phyloP scores from a whole-genome alignment of 495 filamentous ascomycete species.

The Poronia punctata region DNA sequence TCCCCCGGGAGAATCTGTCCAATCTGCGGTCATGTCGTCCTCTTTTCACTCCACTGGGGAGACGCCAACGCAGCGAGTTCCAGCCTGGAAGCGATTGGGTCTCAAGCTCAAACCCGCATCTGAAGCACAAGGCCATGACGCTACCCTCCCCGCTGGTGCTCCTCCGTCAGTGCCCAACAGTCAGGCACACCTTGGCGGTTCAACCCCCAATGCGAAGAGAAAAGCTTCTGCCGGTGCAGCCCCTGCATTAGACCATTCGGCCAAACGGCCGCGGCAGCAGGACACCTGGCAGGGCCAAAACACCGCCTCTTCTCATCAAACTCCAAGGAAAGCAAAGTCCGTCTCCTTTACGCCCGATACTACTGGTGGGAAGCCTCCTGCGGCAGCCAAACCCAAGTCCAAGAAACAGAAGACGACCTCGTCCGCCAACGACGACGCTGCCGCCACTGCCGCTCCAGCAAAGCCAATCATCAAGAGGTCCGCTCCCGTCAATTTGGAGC shows the following conservation, averaged over 20 bases:
- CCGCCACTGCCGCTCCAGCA: conserved; percentile 14
- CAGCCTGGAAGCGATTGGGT: conserved; percentile 72
- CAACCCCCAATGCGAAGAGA: conserved; percentile 21
- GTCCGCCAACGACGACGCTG: conserved; percentile 28
- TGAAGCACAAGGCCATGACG: conserved; percentile 28
- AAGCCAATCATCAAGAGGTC: conserved; percentile 27
- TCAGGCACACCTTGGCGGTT: conserved; percentile 16
- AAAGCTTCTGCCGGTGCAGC: conserved; percentile 24
- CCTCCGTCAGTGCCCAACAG: conserved; percentile 22
- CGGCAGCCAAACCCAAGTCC: conserved; percentile 20
- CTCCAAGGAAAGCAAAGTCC: conserved; percentile 50
- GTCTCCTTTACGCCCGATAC: conserved; percentile 71
- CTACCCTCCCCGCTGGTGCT: conserved; percentile 16
- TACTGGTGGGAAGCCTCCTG: conserved; percentile 42
- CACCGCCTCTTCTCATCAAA: conserved; percentile 18
- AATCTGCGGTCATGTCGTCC: conserved; percentile 25
- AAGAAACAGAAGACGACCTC: conserved; percentile 26
- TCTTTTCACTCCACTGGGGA: conserved; percentile 22
- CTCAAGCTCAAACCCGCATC: conserved; percentile 61
- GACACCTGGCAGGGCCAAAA: conserved; percentile 17
- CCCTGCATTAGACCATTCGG: conserved; percentile 26
- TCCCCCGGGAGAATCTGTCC: conserved; percentile 4
- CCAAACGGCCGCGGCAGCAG: conserved; percentile 22
- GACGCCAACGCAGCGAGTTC: conserved; percentile 43
- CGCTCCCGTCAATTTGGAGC: conserved; percentile 40